Conservation (phyloP, 495 filamentous ascomycete genomes). For the Tricharina praecox region DNA sequence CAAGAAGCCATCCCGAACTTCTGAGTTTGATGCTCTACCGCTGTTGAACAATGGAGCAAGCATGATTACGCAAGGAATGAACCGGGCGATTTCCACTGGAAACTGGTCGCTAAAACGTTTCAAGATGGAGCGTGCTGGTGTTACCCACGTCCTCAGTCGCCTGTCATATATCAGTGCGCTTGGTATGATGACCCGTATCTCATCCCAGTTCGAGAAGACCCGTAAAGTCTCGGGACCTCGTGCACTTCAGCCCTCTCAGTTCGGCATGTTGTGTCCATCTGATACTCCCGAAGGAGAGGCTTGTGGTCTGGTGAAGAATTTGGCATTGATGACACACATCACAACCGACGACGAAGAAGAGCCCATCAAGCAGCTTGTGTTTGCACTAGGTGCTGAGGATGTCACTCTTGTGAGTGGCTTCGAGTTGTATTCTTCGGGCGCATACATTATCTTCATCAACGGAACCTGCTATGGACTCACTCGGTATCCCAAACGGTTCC, state of each 20-base stretch:
- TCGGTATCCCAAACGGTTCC: conserved; percentile 62
- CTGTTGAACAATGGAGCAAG: conserved; percentile 60
- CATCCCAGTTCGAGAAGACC: conserved; percentile 96
- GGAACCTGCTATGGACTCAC: conserved; percentile 81
- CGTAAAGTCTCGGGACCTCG: conserved; percentile 87
- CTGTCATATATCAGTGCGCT: conserved; percentile 92
- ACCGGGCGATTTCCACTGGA: conserved; percentile 83
- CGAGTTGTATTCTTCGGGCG: conserved; percentile 66
- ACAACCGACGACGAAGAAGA: conserved; percentile 88
- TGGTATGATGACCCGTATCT: conserved; percentile 99
- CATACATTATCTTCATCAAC: conserved; percentile 85
- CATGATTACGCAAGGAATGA: conserved; percentile 76
- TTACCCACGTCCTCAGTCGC: conserved; percentile 89
- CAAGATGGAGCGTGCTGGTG: conserved; percentile 93
- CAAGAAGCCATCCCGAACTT: conserved; percentile 70
- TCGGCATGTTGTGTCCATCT: conserved; percentile 90
- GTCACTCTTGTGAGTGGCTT: conserved; percentile 42
- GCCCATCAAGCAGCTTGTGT: conserved; percentile 63
- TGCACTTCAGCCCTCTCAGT: conserved; percentile 90
- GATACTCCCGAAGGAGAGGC: conserved; percentile 98
- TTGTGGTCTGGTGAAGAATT: conserved; percentile 93
- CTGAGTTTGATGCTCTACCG: conserved; percentile 67
- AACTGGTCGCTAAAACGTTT: conserved; percentile 97
- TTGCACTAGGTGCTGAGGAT: conserved; percentile 54
- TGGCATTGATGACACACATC: conserved; percentile 98